Conservation (phyloP, 257 asterid species). For the Ehretia macrophylla region DNA sequence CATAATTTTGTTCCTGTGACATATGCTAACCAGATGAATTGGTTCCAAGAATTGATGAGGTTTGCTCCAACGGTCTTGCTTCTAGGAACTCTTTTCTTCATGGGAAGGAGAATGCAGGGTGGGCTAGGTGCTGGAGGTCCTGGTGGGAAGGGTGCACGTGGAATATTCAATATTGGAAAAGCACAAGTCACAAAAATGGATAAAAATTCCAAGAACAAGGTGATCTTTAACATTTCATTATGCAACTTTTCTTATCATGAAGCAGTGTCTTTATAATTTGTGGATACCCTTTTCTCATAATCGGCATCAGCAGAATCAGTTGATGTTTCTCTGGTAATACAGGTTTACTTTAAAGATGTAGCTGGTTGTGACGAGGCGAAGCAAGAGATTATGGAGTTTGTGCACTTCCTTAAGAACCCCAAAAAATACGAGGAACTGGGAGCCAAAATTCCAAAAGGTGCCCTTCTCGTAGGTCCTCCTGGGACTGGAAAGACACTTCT, state of each 20-base stretch:
- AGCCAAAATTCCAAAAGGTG: slow-evolving; percentile 90
- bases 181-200: slow-evolving; percentile 71
- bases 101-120: slow-evolving; percentile 46
- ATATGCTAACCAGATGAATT: slow-evolving; percentile 41
- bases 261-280: background rate
- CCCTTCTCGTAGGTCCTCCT: slow-evolving; percentile 90
- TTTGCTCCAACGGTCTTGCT: slow-evolving; percentile 38
- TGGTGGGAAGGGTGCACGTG: slow-evolving; percentile 67
- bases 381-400: slow-evolving; percentile 96
- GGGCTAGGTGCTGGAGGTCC: slow-evolving; percentile 66
- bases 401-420: slow-evolving; percentile 83
- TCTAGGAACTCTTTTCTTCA: slow-evolving; percentile 32
- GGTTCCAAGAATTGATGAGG: slow-evolving; percentile 44
- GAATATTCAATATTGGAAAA: slow-evolving; percentile 71
- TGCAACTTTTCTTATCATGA: background rate
- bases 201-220: slow-evolving; percentile 85
- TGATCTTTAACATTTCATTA: slow-evolving; percentile 13
- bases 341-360: slow-evolving; percentile 86
- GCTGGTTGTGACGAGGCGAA: slow-evolving; percentile 98
- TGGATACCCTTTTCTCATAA: background rate
- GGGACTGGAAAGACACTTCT: slow-evolving; percentile 96
- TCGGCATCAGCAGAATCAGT: slow-evolving; percentile 3
- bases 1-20: slow-evolving; percentile 69
- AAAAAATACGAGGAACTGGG: slow-evolving; percentile 82
- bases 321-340: slow-evolving; percentile 10